phyloP scores from a whole-genome alignment of 176 grass and related monocot genomes.

The Zoysia japonica region DNA sequence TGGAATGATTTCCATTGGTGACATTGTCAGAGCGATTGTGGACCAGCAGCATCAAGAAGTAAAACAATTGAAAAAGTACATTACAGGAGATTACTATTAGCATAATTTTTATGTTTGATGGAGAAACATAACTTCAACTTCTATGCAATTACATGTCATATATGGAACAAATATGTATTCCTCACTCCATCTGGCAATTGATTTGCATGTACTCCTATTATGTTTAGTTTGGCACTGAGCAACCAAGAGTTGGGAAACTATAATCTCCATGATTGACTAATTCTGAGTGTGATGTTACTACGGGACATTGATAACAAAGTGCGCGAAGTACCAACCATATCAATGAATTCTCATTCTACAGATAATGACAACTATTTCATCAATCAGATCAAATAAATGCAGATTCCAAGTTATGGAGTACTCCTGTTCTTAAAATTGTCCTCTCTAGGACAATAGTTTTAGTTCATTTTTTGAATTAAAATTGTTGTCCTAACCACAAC shows the following conservation, averaged over 20 bases:
- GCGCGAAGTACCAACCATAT: neutral
- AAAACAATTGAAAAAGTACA: conserved; percentile 70
- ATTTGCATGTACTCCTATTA: neutral
- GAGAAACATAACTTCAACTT: neutral
- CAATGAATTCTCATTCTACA: neutral
- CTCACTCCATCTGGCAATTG: neutral
- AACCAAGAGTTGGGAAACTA: neutral
- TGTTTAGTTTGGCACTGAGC: neutral
- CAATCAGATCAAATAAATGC: neutral
- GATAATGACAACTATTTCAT: neutral
- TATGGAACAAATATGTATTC: conserved; percentile 5
- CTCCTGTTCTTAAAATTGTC: too few species aligned
- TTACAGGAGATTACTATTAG: conserved; percentile 87
- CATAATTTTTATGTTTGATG: conserved; percentile 7
- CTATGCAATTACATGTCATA: neutral
- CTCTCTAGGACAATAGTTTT: too few species aligned
- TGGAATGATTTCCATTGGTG: conserved; percentile 79
- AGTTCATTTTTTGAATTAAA: too few species aligned
- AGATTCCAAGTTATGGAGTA: neutral
- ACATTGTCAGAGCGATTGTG: conserved; percentile 76
- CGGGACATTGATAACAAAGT: neutral
- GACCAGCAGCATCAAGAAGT: conserved; percentile 87
- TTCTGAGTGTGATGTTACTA: neutral
- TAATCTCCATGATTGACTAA: neutral
- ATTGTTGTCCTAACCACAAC: too few species aligned